A percentile compares a stretch with the other conserved stretches of the same genome.
Evolutionary conservation across 306 rosid species (phyloP).

Genomic region (Cicer yamashitae): DNA sequence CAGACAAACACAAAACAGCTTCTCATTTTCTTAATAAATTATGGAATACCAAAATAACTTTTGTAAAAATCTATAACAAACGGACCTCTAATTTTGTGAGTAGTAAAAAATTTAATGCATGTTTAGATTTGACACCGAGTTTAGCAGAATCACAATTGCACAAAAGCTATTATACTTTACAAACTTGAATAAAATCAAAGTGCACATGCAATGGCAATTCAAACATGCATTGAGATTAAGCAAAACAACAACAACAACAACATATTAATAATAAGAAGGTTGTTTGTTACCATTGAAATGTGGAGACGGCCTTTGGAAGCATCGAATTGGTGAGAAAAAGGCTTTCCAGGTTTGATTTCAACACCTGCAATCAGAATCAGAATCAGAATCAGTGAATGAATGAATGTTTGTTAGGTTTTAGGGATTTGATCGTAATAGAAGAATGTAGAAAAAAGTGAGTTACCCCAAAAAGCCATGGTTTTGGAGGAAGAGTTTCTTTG

Average conservation of each 20-base stretch:
- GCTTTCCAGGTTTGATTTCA: conserved; percentile 89
- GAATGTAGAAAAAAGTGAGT: conserved; percentile 25
- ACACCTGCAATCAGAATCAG: conserved; percentile 53
- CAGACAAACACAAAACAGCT: too few species aligned
- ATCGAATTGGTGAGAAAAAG: conserved; percentile 61
- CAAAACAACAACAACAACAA: not conserved
- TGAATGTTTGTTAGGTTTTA: not conserved
- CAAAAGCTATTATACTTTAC: not conserved
- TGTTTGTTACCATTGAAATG: conserved; percentile 68
- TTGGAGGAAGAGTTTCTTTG: not conserved
- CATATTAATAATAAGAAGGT: not conserved
- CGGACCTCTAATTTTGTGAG: not conserved
- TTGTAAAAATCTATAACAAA: too few species aligned
- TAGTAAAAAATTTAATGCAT: not conserved
- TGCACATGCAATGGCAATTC: not conserved
- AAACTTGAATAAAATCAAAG: not conserved
- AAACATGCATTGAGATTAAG: conserved; percentile 4
- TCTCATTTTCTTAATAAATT: too few species aligned
- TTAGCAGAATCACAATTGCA: not conserved
- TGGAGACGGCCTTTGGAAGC: conserved; percentile 79
- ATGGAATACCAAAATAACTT: too few species aligned
- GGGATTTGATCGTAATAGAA: not conserved
- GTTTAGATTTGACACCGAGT: not conserved
- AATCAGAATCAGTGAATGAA: not conserved
- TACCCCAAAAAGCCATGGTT: conserved; percentile 89